Evolutionary conservation across 441 rosid genomes (phyloP).

Genomic region (Syzygium syzygioides): DNA sequence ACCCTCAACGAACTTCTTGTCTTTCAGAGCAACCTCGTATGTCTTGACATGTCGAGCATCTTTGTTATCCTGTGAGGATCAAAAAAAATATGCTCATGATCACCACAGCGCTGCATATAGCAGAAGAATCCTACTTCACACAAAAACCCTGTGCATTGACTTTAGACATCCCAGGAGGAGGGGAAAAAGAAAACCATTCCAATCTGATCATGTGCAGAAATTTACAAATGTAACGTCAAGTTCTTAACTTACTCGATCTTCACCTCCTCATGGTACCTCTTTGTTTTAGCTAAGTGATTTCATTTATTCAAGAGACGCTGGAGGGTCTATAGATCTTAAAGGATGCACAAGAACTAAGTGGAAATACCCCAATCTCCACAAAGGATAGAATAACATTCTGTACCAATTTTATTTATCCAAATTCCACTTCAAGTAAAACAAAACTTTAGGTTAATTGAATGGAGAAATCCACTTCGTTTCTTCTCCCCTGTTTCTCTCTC

Average conservation of each 20-base stretch:
- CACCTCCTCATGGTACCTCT: not conserved
- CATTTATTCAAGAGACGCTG: not conserved
- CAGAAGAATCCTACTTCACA: not conserved
- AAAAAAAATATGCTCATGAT: not conserved
- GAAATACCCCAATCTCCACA: not conserved
- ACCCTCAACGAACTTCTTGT: conserved; percentile 94
- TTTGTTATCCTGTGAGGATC: conserved; percentile 73
- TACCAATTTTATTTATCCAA: not conserved
- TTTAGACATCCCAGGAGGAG: not conserved
- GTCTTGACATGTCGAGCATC: conserved; percentile 98
- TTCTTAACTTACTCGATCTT: not conserved
- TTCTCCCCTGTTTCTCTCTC: not conserved
- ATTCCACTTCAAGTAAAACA: not conserved
- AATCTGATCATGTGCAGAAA: not conserved
- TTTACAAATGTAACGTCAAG: not conserved
- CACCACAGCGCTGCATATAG: not conserved
- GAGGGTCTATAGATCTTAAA: not conserved
- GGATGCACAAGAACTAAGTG: not conserved
- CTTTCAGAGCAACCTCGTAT: conserved; percentile 91
- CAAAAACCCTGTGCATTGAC: not conserved
- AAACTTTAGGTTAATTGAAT: not conserved
- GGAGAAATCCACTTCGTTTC: not conserved
- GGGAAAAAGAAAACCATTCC: not conserved
- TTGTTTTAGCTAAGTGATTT: not conserved
- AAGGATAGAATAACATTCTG: not conserved